phyloP scores from a whole-genome alignment of 2,329 filamentous ascomycete genomes.

The Fusarium robinianum region DNA sequence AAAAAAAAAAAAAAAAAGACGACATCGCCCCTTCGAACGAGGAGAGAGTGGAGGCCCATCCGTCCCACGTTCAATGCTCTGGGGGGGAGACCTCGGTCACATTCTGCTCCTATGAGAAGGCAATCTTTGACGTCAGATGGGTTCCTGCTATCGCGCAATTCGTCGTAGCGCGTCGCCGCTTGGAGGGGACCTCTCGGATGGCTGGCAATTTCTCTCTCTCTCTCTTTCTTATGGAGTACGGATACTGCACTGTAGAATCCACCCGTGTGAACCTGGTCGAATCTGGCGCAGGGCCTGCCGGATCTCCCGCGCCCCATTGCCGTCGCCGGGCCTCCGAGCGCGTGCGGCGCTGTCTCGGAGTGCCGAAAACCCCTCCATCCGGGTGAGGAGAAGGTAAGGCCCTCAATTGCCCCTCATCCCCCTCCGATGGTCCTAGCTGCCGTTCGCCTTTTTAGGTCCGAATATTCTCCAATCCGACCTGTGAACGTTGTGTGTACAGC shows the following conservation, averaged over 20 bases:
- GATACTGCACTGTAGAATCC: constrained; percentile 15
- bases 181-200: constrained; percentile 11
- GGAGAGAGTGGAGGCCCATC: constrained; percentile 20
- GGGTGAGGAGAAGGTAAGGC: constrained; percentile 19
- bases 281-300: constrained; percentile 15
- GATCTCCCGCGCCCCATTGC: constrained; percentile 28
- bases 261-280: constrained; percentile 6
- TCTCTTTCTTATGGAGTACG: no score
- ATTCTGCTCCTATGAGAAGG: constrained; percentile 16
- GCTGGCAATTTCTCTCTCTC: constrained; percentile 14
- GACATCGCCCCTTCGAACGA: constrained; percentile 12
- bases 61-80: constrained; percentile 21
- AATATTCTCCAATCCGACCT: constrained; percentile 15
- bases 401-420: constrained; percentile 19
- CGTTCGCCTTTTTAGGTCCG: constrained; percentile 3
- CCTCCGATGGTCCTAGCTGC: constrained; percentile 14
- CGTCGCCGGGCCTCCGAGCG: constrained; percentile 31
- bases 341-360: constrained; percentile 27
- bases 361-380: constrained; percentile 36
- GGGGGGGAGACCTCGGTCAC: constrained; percentile 33
- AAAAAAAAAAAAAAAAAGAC: background rate
- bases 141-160: constrained; percentile 23
- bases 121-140: constrained; percentile 35
- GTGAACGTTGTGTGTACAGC: constrained; percentile 6
- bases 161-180: constrained; percentile 4